Conservation (phyloP, 306 rosid species). For the Cicer chorassanicum region DNA sequence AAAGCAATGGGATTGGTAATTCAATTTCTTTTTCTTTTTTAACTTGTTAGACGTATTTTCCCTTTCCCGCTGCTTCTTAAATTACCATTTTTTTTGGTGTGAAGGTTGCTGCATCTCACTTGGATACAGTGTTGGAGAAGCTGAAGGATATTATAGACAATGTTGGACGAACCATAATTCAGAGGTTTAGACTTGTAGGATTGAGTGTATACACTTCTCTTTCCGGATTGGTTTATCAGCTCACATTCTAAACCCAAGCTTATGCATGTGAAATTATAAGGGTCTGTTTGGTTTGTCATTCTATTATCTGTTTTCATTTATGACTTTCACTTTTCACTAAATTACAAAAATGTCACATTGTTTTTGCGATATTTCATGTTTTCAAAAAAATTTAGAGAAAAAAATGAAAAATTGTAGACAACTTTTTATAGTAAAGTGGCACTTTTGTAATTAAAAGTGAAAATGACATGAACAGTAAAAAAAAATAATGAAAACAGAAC, state of each 20-base stretch:
- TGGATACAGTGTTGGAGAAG: conserved; percentile 96
- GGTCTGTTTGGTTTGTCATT: conserved; percentile 7
- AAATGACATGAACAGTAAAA: background rate
- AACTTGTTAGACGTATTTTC: conserved; percentile 41
- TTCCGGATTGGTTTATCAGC: conserved; percentile 38
- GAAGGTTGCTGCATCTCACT: conserved; percentile 97
- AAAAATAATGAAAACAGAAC: conserved; percentile 10
- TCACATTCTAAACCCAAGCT: conserved; percentile 5
- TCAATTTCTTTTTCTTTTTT: conserved; percentile 7
- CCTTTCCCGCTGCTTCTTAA: conserved; percentile 42
- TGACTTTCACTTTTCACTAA: background rate
- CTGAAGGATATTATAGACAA: conserved; percentile 88
- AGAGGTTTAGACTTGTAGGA: conserved; percentile 66
- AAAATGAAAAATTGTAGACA: background rate
- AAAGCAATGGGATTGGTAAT: conserved; percentile 98
- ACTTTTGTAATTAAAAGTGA: background rate
- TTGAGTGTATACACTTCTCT: conserved; percentile 36
- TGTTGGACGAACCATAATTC: conserved; percentile 83
- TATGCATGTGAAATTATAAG: conserved; percentile 18
- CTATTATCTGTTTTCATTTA: conserved; percentile 17
- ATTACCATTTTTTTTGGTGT: conserved; percentile 37
- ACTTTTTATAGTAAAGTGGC: conserved; percentile 8
- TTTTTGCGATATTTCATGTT: conserved; percentile 6
- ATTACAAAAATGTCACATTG: conserved; percentile 14
- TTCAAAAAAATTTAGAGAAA: background rate